These are phyloP conservation scores for Verticillium longisporum DNA, from an alignment of 2,329 filamentous ascomycete species.

Conservation along the genomic window DNA sequence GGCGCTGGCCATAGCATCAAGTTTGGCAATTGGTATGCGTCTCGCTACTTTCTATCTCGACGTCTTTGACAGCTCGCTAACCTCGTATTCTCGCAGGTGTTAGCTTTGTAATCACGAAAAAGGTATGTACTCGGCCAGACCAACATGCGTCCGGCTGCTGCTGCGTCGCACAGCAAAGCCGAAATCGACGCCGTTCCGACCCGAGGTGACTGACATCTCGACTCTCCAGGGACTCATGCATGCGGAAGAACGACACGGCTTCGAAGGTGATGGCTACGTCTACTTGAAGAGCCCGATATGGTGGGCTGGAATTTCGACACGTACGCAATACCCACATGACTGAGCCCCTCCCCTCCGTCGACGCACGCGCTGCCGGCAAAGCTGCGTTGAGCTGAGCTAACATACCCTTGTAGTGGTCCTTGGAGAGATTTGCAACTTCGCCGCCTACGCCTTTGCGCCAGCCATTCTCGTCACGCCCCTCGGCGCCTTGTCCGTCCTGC, in stretches of 20 bases:
- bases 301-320: constrained; percentile 91
- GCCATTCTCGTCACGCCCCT: constrained; percentile 97
- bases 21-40: constrained; percentile 65
- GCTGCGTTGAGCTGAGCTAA: constrained; percentile 4
- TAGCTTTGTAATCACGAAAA: constrained; percentile 99
- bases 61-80: constrained; percentile 11
- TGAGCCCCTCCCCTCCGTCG: not conserved
- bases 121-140: constrained; percentile 47
- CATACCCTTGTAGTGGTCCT: constrained; percentile 62
- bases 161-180: not conserved
- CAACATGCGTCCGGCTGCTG: not conserved
- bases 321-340: constrained; percentile 42
- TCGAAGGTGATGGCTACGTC: constrained; percentile 92
- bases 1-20: constrained; percentile 67
- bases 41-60: not conserved
- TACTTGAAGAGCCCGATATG: constrained; percentile 93
- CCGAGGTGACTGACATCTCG: not conserved
- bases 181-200: not conserved
- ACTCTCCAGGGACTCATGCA: constrained; percentile 71
- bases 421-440: constrained; percentile 95
- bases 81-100: constrained; percentile 51
- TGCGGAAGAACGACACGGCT: constrained; percentile 85
- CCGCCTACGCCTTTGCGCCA: constrained; percentile 94
- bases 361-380: not conserved
- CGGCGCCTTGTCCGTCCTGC: constrained; percentile 87